Evolutionary conservation across 2,329 filamentous ascomycete genomes (phyloP), one percentile per base, ranked within the genome.

Genomic region (Sporothrix brunneoviolacea): DNA sequence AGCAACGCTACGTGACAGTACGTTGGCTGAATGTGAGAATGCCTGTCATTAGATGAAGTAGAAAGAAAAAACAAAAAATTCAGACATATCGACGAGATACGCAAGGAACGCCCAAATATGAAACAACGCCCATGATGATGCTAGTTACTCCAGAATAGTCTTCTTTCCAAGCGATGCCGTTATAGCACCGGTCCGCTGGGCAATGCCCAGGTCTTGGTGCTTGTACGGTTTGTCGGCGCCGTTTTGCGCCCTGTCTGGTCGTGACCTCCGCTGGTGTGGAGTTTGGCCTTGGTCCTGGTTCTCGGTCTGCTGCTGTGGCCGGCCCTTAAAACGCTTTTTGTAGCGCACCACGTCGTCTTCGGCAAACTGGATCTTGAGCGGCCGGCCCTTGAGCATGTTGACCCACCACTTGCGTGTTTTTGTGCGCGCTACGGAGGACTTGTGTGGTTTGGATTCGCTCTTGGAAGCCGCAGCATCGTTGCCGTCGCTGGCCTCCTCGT

Each of bases 301-400:
- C 24, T 28, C 6, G 24, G 24, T 28, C 58, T 66, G 67, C 55
- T 68, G 70, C 18, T 71, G 75, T 75, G 43, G 75, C 75, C 44
- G 77, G 36, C 84, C 84, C 66, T 91, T 91, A 63, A 86, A 97
- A 2, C 93, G 82, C 75, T 97, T 98, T 73, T 91, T 91, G 69
- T 98, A 98, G 52, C 93, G 75, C 30, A 82, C 81, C 59, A 88
- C 83, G 52, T 91, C 82, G 66, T 97, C 93, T 70, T 98, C 93
- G 18, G 93, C 93, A 61, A 91, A 90, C 66, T 98, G 91, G 65
- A 93, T 83, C 64, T 91, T 88, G 58, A 98, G 75, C 56, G 83
- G 77, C 27, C 93, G 80, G 24, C 91, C 90, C 46, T 86, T 74
- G 50, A 96, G 77, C 60, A 83, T 80, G 69, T 95, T 95, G 57